Evolutionary conservation across 2,329 filamentous ascomycete genomes (phyloP), one percentile per base, ranked within the genome.

Genomic region (Cordyceps fumosorosea): DNA sequence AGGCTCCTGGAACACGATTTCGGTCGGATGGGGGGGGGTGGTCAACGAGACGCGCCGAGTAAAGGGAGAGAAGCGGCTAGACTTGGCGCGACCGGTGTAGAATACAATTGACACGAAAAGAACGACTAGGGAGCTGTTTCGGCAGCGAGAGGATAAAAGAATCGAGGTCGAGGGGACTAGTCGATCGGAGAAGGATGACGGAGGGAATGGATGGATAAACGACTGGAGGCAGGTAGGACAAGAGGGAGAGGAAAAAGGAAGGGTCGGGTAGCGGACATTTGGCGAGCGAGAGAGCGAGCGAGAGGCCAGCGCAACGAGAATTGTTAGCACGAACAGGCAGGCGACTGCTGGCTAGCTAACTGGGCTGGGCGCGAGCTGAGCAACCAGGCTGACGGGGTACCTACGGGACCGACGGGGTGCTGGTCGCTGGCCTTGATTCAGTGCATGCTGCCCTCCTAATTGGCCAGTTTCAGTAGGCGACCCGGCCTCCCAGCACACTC

Each of bases 281-380:
- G 37, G 57, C 48, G 50, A 53, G 57, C 57, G 57, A 60, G 58
- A 55, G 58, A 51, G 57, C 37, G 50, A 53, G 57, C 57, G 57
- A 60, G 58, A 60, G 58, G 58, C 58, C 58, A 60, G 58, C 51
- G 32, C 40, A 53, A 37, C 47, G 48, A 52, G 20, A 60, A 45
- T 45, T 34, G 44, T 18, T 22, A n/a, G 44, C n/a, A n/a, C 40
- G 16, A 16, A 16, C 16, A 16, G 34, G 22, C 52, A 34, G 48
- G 37, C 37, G 37, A 16, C 18, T 12, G 22, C 32, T 32, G 24
- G 24, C 26, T 22, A 12, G 20, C 52, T 42, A 11, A 14, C 34
- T 37, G 34, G 52, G 37, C 51, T 40, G 29, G 29, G 29, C 29
- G 51, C 18, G 3, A 47, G 44, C 44, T 47, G 44, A 47, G 42